Evolutionary conservation across 2,329 filamentous ascomycete genomes (phyloP).

Genomic region (Teratosphaeria pseudoeucalypti): DNA sequence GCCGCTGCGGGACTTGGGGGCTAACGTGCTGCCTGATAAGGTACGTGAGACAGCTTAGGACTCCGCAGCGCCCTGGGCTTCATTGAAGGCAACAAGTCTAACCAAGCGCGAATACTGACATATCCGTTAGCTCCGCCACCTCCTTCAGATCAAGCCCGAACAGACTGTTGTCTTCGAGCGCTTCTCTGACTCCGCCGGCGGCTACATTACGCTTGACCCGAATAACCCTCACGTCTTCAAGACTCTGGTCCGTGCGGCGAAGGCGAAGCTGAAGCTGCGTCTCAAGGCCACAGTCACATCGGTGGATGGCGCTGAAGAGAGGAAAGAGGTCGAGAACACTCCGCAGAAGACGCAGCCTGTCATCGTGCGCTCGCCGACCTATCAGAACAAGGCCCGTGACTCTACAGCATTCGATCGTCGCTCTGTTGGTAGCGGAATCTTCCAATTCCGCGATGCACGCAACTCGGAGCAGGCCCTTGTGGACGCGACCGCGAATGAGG

Average conservation of each 20-base stretch:
- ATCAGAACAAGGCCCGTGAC: slow-evolving; percentile 13
- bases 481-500: slow-evolving; percentile 2
- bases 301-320: slow-evolving; percentile 6
- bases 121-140: slow-evolving; percentile 51
- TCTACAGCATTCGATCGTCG: slow-evolving; percentile 20
- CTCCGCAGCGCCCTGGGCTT: slow-evolving; percentile 1
- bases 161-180: slow-evolving; percentile 67
- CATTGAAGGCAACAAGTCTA: slow-evolving; percentile 1
- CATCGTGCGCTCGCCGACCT: slow-evolving; percentile 12
- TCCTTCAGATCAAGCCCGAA: slow-evolving; percentile 55
- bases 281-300: slow-evolving; percentile 43
- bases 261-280: slow-evolving; percentile 95
- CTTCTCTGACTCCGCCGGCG: slow-evolving; percentile 83
- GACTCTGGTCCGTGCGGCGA: slow-evolving; percentile 90
- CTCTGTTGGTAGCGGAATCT: slow-evolving; percentile 27
- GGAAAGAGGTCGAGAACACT: slow-evolving; percentile 3
- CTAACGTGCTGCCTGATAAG: slow-evolving; percentile 66
- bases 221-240: slow-evolving; percentile 80
- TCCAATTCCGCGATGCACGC: slow-evolving; percentile 27
- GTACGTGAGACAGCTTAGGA: slow-evolving; percentile 45
- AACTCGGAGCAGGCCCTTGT: slow-evolving; percentile 21
- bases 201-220: slow-evolving; percentile 69
- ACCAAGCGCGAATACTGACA: slow-evolving; percentile 8
- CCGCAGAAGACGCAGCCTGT: slow-evolving; percentile 4
- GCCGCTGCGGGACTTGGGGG: slow-evolving; percentile 71